Percentiles rank a stretch among this genome's conserved stretches.
phyloP scores from a whole-genome alignment of 1,284 basidiomycete genomes.

The Leccinum olivaceoglutinosum region DNA sequence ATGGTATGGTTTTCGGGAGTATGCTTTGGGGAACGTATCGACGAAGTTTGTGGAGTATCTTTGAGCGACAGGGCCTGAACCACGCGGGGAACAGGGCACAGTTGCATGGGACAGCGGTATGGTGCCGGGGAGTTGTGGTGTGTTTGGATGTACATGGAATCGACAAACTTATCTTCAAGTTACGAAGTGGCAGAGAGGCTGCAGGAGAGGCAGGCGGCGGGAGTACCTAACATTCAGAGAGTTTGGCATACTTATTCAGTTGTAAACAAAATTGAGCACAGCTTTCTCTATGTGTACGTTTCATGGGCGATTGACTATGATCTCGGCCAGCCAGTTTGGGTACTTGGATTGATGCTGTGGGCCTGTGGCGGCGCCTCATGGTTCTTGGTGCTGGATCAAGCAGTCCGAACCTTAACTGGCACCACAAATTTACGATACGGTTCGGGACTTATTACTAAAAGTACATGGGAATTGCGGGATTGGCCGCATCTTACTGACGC shows the following conservation, averaged over 20 bases:
- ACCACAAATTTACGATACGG: too few relatives aligned
- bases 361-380: too few relatives aligned
- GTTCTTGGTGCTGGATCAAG: too few relatives aligned
- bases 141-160: neutral
- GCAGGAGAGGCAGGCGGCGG: neutral
- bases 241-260: neutral
- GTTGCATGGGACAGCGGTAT: neutral
- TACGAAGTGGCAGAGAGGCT: neutral
- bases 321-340: neutral
- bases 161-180: neutral
- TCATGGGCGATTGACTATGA: neutral
- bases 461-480: too few relatives aligned
- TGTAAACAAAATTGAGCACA: too few relatives aligned
- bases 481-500: too few relatives aligned
- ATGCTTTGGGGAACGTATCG: too few relatives aligned
- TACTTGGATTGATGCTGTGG: neutral
- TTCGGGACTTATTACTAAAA: too few relatives aligned
- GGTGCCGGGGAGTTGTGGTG: neutral
- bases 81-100: neutral
- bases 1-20: neutral
- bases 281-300: neutral
- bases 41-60: too few relatives aligned
- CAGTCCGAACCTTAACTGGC: too few relatives aligned
- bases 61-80: neutral
- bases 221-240: neutral